These are phyloP conservation scores for Jackrogersella multiformis DNA, from an alignment of 495 filamentous ascomycete genomes.

Conservation along the genomic window DNA sequence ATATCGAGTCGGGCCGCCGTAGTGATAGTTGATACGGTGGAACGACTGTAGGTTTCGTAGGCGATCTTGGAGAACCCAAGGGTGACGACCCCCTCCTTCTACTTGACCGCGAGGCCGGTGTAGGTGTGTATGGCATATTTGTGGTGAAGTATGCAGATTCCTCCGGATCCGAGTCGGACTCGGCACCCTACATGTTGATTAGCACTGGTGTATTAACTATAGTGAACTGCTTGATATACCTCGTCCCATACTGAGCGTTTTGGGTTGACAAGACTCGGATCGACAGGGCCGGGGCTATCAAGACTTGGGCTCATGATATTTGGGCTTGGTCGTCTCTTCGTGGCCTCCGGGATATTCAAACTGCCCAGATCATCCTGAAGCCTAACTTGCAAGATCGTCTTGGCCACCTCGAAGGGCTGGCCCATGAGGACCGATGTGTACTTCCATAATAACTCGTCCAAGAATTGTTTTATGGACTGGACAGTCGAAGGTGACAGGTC, in stretches of 20 bases:
- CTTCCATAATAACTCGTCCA: constrained; percentile 85
- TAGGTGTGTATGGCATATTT: constrained; percentile 67
- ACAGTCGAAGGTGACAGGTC: constrained; percentile 78
- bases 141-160: constrained; percentile 89
- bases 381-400: constrained; percentile 87
- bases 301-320: constrained; percentile 33
- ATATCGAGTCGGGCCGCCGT: constrained; percentile 74
- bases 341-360: constrained; percentile 37
- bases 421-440: constrained; percentile 84
- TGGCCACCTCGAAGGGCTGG: constrained; percentile 98
- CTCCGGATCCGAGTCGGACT: constrained; percentile 76
- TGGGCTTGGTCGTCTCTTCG: constrained; percentile 28
- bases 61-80: constrained; percentile 38
- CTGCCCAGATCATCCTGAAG: constrained; percentile 58
- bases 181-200: constrained; percentile 47
- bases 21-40: constrained; percentile 71
- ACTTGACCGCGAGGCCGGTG: constrained; percentile 58
- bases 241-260: constrained; percentile 57
- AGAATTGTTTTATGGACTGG: constrained; percentile 72
- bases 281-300: constrained; percentile 26
- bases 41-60: constrained; percentile 44
- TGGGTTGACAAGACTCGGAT: constrained; percentile 47
- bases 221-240: constrained; percentile 49
- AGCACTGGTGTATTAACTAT: not conserved
- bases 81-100: constrained; percentile 46